Conservation (phyloP, 2,329 filamentous ascomycete species). For the Sphaerulina populicola region DNA sequence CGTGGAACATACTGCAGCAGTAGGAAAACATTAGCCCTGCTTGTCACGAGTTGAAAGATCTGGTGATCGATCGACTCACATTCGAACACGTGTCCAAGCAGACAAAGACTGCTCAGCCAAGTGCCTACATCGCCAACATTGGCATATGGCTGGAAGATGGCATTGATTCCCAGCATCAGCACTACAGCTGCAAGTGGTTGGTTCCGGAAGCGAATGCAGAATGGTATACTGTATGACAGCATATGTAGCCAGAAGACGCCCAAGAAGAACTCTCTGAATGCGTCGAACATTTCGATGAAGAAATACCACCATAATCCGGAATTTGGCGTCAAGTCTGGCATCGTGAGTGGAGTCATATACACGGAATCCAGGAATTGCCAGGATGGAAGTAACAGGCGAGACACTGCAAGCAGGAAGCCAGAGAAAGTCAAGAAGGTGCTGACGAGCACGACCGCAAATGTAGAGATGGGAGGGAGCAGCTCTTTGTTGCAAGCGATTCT, state of each 20-base stretch:
- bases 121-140: slow-evolving; percentile 83
- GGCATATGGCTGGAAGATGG: slow-evolving; percentile 95
- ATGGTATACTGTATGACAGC: slow-evolving; percentile 75
- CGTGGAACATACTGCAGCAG: slow-evolving; percentile 54
- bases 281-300: slow-evolving; percentile 99
- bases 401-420: slow-evolving; percentile 59
- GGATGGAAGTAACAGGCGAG: slow-evolving; percentile 65
- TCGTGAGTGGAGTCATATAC: slow-evolving; percentile 83
- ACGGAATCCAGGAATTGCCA: slow-evolving; percentile 85
- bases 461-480: slow-evolving; percentile 16
- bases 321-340: slow-evolving; percentile 90
- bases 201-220: slow-evolving; percentile 70
- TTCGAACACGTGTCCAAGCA: slow-evolving; percentile 88
- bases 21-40: background rate
- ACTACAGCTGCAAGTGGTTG: slow-evolving; percentile 83
- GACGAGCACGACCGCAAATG: slow-evolving; percentile 45
- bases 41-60: background rate
- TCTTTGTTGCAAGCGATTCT: slow-evolving; percentile 21
- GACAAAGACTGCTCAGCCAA: slow-evolving; percentile 71
- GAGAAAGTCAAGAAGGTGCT: slow-evolving; percentile 48
- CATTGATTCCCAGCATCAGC: slow-evolving; percentile 78
- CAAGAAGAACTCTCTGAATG: slow-evolving; percentile 92
- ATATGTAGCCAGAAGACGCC: slow-evolving; percentile 97
- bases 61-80: slow-evolving; percentile 42
- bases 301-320: slow-evolving; percentile 99